Conservation (phyloP, 164 flowering plant species). For the Nymphaea colorata region DNA sequence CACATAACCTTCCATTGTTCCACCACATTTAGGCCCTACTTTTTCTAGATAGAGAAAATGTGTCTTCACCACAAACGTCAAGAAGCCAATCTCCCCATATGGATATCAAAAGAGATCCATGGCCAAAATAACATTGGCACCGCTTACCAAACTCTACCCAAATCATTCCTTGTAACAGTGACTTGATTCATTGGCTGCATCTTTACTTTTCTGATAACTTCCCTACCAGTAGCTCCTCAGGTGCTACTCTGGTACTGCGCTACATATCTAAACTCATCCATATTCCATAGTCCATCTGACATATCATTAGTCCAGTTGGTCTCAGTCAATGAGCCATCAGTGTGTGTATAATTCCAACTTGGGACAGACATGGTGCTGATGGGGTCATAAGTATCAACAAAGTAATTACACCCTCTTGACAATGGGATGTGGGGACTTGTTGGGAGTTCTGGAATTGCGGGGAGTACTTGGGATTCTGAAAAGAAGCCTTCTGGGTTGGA, state of each 20-base stretch:
- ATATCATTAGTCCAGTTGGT: conserved; percentile 27
- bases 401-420: not conserved
- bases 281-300: conserved; percentile 30
- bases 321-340: conserved; percentile 18
- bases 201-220: not conserved
- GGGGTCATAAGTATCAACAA: conserved; percentile 3
- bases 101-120: not conserved
- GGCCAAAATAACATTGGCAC: not conserved
- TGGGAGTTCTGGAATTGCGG: not conserved
- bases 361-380: conserved; percentile 14
- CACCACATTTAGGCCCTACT: not conserved
- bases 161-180: not conserved
- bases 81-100: not conserved
- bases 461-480: not conserved
- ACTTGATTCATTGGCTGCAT: not conserved
- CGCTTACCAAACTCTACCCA: not conserved
- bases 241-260: not conserved
- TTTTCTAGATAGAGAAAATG: not conserved
- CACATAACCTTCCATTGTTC: not conserved
- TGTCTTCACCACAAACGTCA: not conserved
- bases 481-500: not conserved
- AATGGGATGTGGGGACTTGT: not conserved
- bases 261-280: conserved; percentile 19
- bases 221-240: conserved; percentile 28
- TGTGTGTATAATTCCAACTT: conserved; percentile 4